Evolutionary conservation across 306 rosid genomes (phyloP).

Genomic region (Leucaena leucocephala): DNA sequence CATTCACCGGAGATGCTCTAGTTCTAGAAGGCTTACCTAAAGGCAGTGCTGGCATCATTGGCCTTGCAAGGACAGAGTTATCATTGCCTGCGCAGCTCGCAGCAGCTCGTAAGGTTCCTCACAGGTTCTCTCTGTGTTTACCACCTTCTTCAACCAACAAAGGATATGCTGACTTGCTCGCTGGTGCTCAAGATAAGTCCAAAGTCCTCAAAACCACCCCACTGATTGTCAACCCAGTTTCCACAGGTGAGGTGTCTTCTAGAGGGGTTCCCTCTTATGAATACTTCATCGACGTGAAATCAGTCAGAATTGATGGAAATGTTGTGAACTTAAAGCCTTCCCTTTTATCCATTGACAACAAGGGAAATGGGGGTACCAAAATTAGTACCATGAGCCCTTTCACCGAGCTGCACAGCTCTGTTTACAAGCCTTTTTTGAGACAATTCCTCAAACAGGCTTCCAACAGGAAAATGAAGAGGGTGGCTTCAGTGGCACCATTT

Average conservation of each 20-base stretch:
- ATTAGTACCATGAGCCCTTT: conserved; percentile 38
- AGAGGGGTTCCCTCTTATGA: conserved; percentile 34
- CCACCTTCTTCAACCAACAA: conserved; percentile 38
- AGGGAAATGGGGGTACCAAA: conserved; percentile 47
- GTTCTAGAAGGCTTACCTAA: conserved; percentile 13
- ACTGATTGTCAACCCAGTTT: conserved; percentile 5
- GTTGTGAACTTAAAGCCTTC: conserved; percentile 42
- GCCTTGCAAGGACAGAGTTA: conserved; percentile 37
- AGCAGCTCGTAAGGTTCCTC: conserved; percentile 1
- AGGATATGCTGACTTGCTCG: conserved; percentile 31
- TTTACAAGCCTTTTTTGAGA: conserved; percentile 37
- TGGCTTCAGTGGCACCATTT: conserved; percentile 41
- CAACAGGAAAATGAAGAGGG: conserved; percentile 39
- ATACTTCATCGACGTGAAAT: conserved; percentile 43
- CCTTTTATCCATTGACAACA: conserved; percentile 27
- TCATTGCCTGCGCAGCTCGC: conserved; percentile 32
- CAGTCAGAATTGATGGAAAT: conserved; percentile 40
- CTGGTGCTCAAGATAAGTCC: conserved; percentile 20
- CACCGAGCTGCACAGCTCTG: conserved; percentile 31
- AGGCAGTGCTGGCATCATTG: conserved; percentile 22
- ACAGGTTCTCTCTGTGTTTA: conserved; percentile 40
- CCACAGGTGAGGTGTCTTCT: background rate
- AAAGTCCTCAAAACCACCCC: conserved; percentile 31
- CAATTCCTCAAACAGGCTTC: conserved; percentile 42
- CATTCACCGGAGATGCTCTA: background rate